These are phyloP conservation scores for Myochromella boudieri DNA, from an alignment of 768 basidiomycete genomes.

Conservation along the genomic window DNA sequence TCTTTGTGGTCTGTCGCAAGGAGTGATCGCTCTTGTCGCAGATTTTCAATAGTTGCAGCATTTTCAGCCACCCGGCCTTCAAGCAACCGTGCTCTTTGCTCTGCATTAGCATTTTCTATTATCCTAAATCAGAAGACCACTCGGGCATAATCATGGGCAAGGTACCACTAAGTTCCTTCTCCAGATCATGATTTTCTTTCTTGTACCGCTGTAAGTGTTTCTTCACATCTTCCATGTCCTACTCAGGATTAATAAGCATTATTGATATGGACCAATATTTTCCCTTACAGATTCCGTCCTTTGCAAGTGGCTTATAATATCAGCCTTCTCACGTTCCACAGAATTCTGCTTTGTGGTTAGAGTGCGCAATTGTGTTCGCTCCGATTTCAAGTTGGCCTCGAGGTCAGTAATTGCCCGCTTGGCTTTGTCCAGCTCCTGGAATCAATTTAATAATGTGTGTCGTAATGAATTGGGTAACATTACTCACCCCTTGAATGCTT, in stretches of 20 bases:
- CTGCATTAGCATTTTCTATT: conserved; percentile 61
- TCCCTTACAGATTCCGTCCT: conserved; percentile 66
- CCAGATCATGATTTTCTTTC: conserved; percentile 71
- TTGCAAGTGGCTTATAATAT: conserved; percentile 60
- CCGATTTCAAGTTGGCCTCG: conserved; percentile 68
- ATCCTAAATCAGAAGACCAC: conserved; percentile 1
- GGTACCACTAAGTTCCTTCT: conserved; percentile 71
- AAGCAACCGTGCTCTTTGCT: conserved; percentile 72
- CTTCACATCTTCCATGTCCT: conserved; percentile 83
- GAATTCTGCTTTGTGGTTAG: conserved; percentile 64
- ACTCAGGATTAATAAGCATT: conserved; percentile 7
- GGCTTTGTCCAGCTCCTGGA: conserved; percentile 71
- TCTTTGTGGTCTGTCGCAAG: conserved; percentile 71
- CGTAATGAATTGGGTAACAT: no score
- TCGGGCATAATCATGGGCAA: neutral
- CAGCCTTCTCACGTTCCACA: conserved; percentile 63
- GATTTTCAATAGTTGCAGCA: conserved; percentile 63
- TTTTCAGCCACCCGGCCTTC: conserved; percentile 72
- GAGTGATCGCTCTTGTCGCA: conserved; percentile 75
- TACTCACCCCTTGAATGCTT: conserved; percentile 55
- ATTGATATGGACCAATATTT: neutral
- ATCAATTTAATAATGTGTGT: no score
- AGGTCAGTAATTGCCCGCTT: conserved; percentile 65
- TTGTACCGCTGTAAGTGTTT: conserved; percentile 67
- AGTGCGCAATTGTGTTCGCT: conserved; percentile 63